Evolutionary conservation across 2,329 filamentous ascomycete genomes (phyloP), one percentile per base, ranked within the genome.

Genomic region (Zasmidium cellare): DNA sequence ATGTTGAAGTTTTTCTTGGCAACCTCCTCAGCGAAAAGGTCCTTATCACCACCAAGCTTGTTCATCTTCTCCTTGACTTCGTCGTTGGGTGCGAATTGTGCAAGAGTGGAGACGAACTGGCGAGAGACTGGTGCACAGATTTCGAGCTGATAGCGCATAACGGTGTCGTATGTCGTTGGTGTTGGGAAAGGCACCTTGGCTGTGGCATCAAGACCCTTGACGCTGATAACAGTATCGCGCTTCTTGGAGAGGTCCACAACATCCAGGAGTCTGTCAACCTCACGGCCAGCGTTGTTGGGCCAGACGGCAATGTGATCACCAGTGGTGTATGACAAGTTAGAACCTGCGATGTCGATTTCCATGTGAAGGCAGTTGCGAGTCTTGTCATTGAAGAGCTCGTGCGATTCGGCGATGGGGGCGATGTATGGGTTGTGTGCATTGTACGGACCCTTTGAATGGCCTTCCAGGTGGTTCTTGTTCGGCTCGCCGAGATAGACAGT

Each of bases 121-220:
- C 96, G 93, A 58, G 94, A 99, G 25, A 99, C 90, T 48, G 94
- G 91, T 46, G 91, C 92, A 73, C 92, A 91, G 65, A 97, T 94
- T 78, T 99, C 96, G 81, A 99, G 89, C 77, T 99, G 93, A 77
- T 97, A 99, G 66, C 94, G 90, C 59, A 90, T 81, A 63, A 93
- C 91, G 57, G 93, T 89, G 77, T 97, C 93, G 76, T 93, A 97
- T 1, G 94, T 99, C 16, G 94, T 97, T 6, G 94, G 94, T 3
- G 92, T 92, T 18, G 96, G 96, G 80, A 99, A 97, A 7, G 94
- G 94, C 47, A 99, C 92, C 80, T 97, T 97, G 66, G 94, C 92
- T 9, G 94, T 97, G 46, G 92, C 87, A 76, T 99, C 96, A 44
- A 97, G 85, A 58, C 91, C 87, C 79, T 96, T 97, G 74, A 99